These are phyloP conservation scores for Sapria himalayana DNA, from an alignment of 345 rosid species.

Conservation along the genomic window DNA sequence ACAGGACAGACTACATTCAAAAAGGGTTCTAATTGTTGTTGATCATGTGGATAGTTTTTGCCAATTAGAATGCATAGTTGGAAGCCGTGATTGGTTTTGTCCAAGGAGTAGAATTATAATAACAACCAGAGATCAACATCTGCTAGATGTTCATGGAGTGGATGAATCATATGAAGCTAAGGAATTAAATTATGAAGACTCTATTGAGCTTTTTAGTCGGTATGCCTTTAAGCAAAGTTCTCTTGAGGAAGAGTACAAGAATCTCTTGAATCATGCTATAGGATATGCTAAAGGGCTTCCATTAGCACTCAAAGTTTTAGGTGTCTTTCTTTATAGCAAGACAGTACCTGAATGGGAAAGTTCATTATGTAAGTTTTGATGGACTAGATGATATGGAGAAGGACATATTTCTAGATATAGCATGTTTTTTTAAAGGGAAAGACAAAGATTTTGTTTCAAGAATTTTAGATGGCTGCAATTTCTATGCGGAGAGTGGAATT, in stretches of 20 bases:
- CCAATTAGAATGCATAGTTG: constrained; percentile 8
- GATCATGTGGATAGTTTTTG: constrained; percentile 12
- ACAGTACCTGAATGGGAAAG: constrained; percentile 3
- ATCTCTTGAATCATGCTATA: not conserved
- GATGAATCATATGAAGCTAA: not conserved
- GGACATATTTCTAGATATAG: constrained; percentile 5
- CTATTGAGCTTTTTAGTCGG: not conserved
- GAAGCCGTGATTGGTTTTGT: not conserved
- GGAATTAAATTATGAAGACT: not conserved
- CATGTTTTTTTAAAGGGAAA: constrained; percentile 8
- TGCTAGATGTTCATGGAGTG: not conserved
- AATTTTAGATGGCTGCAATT: not conserved
- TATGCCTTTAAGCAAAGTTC: not conserved
- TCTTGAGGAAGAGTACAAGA: not conserved
- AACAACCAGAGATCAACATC: not conserved
- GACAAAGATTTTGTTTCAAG: not conserved
- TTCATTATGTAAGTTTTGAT: constrained; percentile 3
- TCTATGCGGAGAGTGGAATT: not conserved
- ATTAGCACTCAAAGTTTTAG: constrained; percentile 4
- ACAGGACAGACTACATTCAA: constrained; percentile 6
- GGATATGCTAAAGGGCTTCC: constrained; percentile 3
- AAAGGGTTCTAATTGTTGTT: constrained; percentile 9
- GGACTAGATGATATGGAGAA: constrained; percentile 2
- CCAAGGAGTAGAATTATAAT: not conserved
- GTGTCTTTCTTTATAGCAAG: not conserved